These are phyloP conservation scores for Pythium vanterpoolii DNA, from an alignment of 352 stramenopile genomes.

Conservation along the genomic window DNA sequence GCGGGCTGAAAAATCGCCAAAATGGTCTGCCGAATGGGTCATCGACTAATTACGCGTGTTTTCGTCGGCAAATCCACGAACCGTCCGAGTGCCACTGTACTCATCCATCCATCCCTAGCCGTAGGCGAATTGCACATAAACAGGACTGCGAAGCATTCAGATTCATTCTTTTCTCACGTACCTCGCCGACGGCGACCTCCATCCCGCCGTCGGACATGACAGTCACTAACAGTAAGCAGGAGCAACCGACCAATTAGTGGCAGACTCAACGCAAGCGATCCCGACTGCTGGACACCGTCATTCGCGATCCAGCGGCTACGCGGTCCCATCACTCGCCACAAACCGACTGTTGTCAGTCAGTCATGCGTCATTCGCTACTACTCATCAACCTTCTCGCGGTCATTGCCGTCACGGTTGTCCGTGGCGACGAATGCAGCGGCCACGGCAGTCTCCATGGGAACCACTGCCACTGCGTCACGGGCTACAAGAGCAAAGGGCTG, in stretches of 20 bases:
- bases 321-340: neutral
- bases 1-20: neutral
- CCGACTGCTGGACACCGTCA: neutral
- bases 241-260: too few relatives aligned
- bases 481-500: constrained; percentile 37
- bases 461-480: constrained; percentile 41
- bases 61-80: neutral
- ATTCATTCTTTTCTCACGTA: too few relatives aligned
- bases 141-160: neutral
- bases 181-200: constrained; percentile 5
- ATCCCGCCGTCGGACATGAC: too few relatives aligned
- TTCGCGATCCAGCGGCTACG: constrained; percentile 1
- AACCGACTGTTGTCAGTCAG: too few relatives aligned
- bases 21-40: too few relatives aligned
- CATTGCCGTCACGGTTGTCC: constrained; percentile 15
- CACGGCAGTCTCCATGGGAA: constrained; percentile 40
- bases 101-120: neutral
- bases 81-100: neutral
- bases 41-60: neutral
- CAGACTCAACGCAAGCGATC: too few relatives aligned
- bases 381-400: constrained; percentile 16
- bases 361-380: neutral
- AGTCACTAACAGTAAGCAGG: neutral
- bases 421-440: constrained; percentile 28
- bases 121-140: constrained; percentile 7